Conservation (phyloP, 495 filamentous ascomycete species). For the Lentithecium fluviatile region DNA sequence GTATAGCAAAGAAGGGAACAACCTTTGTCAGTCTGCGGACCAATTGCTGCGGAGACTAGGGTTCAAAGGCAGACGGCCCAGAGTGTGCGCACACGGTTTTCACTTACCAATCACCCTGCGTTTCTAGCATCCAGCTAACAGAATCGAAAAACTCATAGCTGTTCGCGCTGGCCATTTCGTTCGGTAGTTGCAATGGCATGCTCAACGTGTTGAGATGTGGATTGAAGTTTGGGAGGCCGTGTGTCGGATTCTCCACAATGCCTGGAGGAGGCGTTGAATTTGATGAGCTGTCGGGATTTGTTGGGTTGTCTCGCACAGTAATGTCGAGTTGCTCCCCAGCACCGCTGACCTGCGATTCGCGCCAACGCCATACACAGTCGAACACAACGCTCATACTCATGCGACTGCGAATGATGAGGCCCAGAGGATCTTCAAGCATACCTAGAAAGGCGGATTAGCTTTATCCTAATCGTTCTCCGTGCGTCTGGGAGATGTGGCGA, state of each 20-base stretch:
- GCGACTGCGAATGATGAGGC: constrained; percentile 81
- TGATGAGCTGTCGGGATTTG: constrained; percentile 73
- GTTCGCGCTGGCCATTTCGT: constrained; percentile 55
- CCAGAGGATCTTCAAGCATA: constrained; percentile 68
- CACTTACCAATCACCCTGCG: constrained; percentile 64
- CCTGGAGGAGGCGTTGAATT: constrained; percentile 48
- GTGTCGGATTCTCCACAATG: constrained; percentile 28
- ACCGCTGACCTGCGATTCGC: constrained; percentile 77
- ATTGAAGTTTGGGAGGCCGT: constrained; percentile 41
- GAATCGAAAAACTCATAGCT: constrained; percentile 86
- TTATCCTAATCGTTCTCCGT: too few species aligned
- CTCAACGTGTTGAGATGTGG: constrained; percentile 47
- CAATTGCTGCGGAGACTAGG: not conserved
- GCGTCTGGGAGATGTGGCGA: too few species aligned
- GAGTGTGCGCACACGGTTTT: not conserved
- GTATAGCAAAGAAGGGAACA: too few species aligned
- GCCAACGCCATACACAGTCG: constrained; percentile 91
- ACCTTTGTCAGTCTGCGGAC: not conserved
- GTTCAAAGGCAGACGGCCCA: not conserved
- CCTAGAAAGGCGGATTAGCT: too few species aligned
- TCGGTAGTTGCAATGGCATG: constrained; percentile 39
- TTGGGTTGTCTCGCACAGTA: constrained; percentile 80
- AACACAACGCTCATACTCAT: constrained; percentile 93
- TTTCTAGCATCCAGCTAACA: constrained; percentile 86
- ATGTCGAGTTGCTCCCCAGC: constrained; percentile 65